Percentiles rank a stretch among this genome's conserved stretches.
These are phyloP conservation scores for Yarrowia sp. DNA, from an alignment of 805 yeast species.

Conservation along the genomic window DNA sequence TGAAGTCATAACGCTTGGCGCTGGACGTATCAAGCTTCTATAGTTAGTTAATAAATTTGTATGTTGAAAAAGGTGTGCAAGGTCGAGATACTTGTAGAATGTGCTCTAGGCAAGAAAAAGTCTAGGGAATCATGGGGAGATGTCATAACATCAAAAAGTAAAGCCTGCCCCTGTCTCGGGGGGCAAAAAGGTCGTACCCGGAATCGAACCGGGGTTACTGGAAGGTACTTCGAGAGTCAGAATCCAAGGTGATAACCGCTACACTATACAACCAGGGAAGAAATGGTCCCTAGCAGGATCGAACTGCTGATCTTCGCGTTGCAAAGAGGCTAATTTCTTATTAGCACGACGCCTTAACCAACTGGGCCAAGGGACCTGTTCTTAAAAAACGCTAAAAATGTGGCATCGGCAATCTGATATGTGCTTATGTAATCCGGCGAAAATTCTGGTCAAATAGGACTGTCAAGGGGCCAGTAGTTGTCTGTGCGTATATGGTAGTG, in stretches of 20 bases:
- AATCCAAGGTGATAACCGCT: slow-evolving; percentile 38
- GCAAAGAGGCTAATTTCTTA: slow-evolving; percentile 38
- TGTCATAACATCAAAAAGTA: background rate
- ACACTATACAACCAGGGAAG: slow-evolving; percentile 29
- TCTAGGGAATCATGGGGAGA: too few relatives aligned
- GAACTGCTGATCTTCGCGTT: slow-evolving; percentile 60
- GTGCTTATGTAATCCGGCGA: too few relatives aligned
- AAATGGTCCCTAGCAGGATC: slow-evolving; percentile 51
- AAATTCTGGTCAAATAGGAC: too few relatives aligned
- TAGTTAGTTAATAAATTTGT: slow-evolving; percentile 1
- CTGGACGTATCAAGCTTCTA: background rate
- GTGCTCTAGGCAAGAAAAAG: too few relatives aligned
- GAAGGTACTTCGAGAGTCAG: slow-evolving; percentile 30
- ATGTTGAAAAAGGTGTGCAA: background rate
- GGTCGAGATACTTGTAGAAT: too few relatives aligned
- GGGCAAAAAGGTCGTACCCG: slow-evolving; percentile 36
- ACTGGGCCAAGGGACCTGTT: slow-evolving; percentile 39
- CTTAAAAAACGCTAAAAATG: too few relatives aligned
- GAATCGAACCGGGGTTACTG: slow-evolving; percentile 38
- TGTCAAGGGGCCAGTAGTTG: too few relatives aligned
- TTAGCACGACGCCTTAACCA: slow-evolving; percentile 40
- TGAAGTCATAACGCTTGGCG: background rate
- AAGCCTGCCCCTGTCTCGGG: background rate
- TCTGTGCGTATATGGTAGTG: too few relatives aligned
- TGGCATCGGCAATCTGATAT: too few relatives aligned